phyloP scores from a whole-genome alignment of 495 filamentous ascomycete species.

The Bathelium albidoporum region DNA sequence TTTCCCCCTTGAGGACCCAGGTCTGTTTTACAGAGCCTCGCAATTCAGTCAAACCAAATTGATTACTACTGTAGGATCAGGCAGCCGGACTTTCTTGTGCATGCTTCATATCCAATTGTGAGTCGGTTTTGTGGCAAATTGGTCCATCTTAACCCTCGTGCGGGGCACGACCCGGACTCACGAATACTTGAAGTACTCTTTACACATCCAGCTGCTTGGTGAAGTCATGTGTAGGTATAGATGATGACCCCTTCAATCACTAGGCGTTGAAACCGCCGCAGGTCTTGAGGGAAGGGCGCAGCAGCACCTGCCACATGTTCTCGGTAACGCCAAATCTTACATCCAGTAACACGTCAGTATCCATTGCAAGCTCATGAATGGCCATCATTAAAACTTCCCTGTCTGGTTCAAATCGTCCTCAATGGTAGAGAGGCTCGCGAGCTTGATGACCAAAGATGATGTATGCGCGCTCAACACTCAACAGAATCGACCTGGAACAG shows the following conservation, averaged over 20 bases:
- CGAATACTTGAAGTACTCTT: slow-evolving; percentile 51
- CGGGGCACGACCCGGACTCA: slow-evolving; percentile 48
- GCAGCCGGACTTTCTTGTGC: too few relatives aligned
- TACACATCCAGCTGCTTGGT: slow-evolving; percentile 55
- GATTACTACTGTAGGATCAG: too few relatives aligned
- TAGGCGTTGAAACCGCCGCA: slow-evolving; percentile 52
- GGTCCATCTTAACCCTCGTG: slow-evolving; percentile 23
- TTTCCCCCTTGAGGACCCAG: too few relatives aligned
- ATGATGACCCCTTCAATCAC: slow-evolving; percentile 62
- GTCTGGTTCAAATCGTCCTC: slow-evolving; percentile 46
- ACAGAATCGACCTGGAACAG: too few relatives aligned
- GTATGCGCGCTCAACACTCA: too few relatives aligned
- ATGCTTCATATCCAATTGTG: too few relatives aligned
- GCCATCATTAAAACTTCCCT: slow-evolving; percentile 40
- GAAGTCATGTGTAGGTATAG: slow-evolving; percentile 70
- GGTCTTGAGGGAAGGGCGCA: slow-evolving; percentile 42
- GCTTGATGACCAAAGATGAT: too few relatives aligned
- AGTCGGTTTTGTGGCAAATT: slow-evolving; percentile 77
- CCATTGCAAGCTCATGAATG: slow-evolving; percentile 46
- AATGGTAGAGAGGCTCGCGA: too few relatives aligned
- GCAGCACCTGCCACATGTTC: slow-evolving; percentile 64
- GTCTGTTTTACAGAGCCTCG: too few relatives aligned
- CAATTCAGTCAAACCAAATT: too few relatives aligned
- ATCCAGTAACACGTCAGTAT: slow-evolving; percentile 43
- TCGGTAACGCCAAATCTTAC: slow-evolving; percentile 12